Evolutionary conservation across 345 rosid species (phyloP).

Genomic region (Hypericum androsaemum): DNA sequence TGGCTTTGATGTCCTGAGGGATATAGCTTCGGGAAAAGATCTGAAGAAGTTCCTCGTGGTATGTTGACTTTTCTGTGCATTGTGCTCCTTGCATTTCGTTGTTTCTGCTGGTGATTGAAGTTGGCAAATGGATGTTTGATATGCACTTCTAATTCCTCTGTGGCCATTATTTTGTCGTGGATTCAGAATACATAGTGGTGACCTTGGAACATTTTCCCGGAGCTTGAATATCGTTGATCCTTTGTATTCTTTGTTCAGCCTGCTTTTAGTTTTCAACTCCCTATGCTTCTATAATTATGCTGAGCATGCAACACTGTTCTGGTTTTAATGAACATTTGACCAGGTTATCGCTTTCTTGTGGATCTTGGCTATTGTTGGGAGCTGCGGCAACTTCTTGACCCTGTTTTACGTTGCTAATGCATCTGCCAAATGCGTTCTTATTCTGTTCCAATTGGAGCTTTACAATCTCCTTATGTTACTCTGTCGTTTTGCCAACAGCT

Average conservation of each 20-base stretch:
- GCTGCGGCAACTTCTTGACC: slow-evolving; percentile 9
- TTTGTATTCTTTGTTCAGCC: background rate
- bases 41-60: slow-evolving; percentile 20
- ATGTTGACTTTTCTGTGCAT: slow-evolving; percentile 2
- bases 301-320: slow-evolving; percentile 3
- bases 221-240: no score
- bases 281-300: no score
- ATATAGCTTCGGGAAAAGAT: slow-evolving; percentile 19
- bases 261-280: background rate
- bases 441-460: background rate
- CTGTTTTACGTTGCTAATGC: slow-evolving; percentile 4
- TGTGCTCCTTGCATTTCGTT: background rate
- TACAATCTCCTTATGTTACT: background rate
- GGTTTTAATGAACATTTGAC: background rate
- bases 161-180: no score
- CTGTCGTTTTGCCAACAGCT: slow-evolving; percentile 30
- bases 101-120: no score
- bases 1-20: slow-evolving; percentile 9
- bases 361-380: slow-evolving; percentile 1
- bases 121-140: no score
- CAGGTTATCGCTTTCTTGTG: slow-evolving; percentile 8
- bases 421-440: background rate
- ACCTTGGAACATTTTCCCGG: no score
- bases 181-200: no score
- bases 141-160: no score